Evolutionary conservation across 768 basidiomycete species (phyloP), one percentile per base, ranked within the genome.

Genomic region (Xerocomus potaroensis): DNA sequence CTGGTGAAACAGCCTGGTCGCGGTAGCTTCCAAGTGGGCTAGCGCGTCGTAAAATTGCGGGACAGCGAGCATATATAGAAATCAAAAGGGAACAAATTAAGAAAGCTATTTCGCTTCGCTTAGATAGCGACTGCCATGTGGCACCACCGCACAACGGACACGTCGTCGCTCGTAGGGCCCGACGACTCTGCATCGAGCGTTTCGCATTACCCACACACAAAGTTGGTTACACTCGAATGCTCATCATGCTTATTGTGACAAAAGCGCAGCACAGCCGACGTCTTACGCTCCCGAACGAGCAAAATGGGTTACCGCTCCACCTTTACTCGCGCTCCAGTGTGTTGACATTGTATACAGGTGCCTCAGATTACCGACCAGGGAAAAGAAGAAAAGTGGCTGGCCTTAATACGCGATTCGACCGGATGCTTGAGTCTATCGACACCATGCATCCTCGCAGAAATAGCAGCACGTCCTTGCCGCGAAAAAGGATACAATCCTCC

Each of bases 361-460:
- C 38, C 7, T 30, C 49, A 38, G 47, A 53, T 5, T 27, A 29
- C 29, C 48, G 36, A 21, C 53, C 58, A 24, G 43, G 58, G n/a
- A 86, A 81, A 53, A 75, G 79, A 16, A 72, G 71, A 21, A 77
- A 69, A 54, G 67, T 65, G n/a, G 62, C 55, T 30, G 74, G 74
- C 8, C 64, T 81, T 40, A 87, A 87, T 53, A 60, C 72, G 27
- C 76, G 76, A 31, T 84, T 79, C 54, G 84, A 87, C 60, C 71
- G 71, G 35, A 87, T 88, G 85, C 65, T 87, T 24, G 72, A 78
- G 41, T 71, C 76, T 3, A 78, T 84, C 68, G 72, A 77, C 44
- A 51, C 66, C n/a, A 59, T 68, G 32, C 60, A 66, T 51, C 55
- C 65, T 44, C 35, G 48, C 41, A 34, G 49, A 43, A 56, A 36